Evolutionary conservation across 805 yeast species (phyloP).

Genomic region (Candida nanaspora): DNA sequence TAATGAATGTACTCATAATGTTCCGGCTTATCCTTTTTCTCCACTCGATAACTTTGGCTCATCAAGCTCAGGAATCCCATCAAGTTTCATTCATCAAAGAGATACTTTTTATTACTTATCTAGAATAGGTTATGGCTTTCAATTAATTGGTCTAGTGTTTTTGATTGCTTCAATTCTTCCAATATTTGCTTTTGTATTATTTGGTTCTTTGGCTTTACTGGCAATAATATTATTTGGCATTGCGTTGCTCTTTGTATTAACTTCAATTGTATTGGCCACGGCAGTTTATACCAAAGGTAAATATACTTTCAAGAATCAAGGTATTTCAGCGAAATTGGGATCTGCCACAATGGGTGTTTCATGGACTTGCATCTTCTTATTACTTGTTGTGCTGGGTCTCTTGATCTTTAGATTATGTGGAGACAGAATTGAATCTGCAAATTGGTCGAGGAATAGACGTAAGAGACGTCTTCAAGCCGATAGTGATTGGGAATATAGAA

Average conservation of each 20-base stretch:
- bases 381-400: constrained; percentile 8
- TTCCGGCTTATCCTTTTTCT: constrained; percentile 80
- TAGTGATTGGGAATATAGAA: background rate
- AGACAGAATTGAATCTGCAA: background rate
- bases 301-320: constrained; percentile 36
- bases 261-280: constrained; percentile 44
- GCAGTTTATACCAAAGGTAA: constrained; percentile 51
- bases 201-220: background rate
- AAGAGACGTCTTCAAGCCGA: constrained; percentile 4
- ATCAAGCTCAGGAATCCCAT: constrained; percentile 40
- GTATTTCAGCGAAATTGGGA: constrained; percentile 38
- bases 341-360: constrained; percentile 48
- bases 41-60: constrained; percentile 70
- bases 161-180: constrained; percentile 41
- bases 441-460: constrained; percentile 5
- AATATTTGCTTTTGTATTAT: constrained; percentile 9
- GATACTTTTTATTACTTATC: constrained; percentile 57
- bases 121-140: constrained; percentile 62
- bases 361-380: constrained; percentile 44
- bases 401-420: background rate
- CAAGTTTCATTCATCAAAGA: constrained; percentile 38
- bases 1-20: constrained; percentile 37
- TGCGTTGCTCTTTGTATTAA: constrained; percentile 37
- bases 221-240: constrained; percentile 13
- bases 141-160: constrained; percentile 50